Base-by-base conservation (phyloP, 1,284 basidiomycete species). In the Ganoderma meredithae region DNA sequence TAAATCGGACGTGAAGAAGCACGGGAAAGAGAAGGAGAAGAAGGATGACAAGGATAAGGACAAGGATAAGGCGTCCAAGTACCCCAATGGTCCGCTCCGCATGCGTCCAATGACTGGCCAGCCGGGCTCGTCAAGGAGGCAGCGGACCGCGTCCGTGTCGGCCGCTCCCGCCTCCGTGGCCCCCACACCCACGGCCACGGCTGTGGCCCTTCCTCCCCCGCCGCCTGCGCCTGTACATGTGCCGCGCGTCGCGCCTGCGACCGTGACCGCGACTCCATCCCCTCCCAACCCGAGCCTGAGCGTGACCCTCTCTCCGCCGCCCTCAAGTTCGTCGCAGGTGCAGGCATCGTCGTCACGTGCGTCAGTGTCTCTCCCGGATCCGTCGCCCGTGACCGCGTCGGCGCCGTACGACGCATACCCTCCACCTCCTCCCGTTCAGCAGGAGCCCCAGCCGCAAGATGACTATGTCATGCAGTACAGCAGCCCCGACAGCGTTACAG, bases 61-160 rank as follows among this genome's bases (percentile, higher is more conserved):
- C 22, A 49, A 49, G 22, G 44, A 47, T 43, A 73, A 70, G 66
- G 56, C 60, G 43, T 67, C 62, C 43, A 72, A 70, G 72, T 72
- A 70, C 56, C 67, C 73, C 49, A 63, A 73, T n/a, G 71, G 75
- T 33, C 73, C 74, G 33, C 76, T 79, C 36, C 77, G 77, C 40
- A 66, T 73, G 12, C 75, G 78, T 12, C 69, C 71, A 1, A 67
- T 69, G 49, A 74, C 74, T 22, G 72, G 65, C n/a, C 72, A 72
- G 64, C 69, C 74, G 33, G 61, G 65, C 1, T 49, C 69, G 22
- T 49, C 47, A 15, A 40, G 68, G 47, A 70, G 74, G 36, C 75
- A 67, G 65, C 73, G 76, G 31, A 76, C 75, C 5, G 68, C 71
- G 64, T 75, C 75, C 19, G 67, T 73, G 44, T 72, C 76, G 15